A percentile compares a stretch with the other conserved stretches of the same genome.
phyloP scores from a whole-genome alignment of 192 early-diverging fungal genomes.

The Rhizophlyctis rosea region DNA sequence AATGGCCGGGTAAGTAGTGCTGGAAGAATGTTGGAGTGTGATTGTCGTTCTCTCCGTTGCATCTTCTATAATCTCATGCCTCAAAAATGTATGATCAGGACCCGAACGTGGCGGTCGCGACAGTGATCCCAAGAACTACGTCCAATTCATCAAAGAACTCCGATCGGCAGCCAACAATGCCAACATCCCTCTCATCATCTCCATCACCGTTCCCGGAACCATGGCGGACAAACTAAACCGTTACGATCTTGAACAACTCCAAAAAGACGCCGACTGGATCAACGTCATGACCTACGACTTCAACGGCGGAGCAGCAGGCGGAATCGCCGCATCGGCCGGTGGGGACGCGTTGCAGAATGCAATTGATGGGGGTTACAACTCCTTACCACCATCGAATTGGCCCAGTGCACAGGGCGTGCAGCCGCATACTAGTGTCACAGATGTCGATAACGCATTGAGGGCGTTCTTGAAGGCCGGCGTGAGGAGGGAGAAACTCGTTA shows the following conservation, averaged over 20 bases:
- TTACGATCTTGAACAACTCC: not conserved
- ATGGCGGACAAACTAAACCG: not conserved
- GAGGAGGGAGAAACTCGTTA: constrained; percentile 6
- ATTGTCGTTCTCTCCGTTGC: too few species aligned
- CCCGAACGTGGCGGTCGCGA: constrained; percentile 1
- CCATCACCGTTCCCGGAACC: not conserved
- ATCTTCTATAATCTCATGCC: too few species aligned
- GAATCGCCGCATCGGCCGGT: constrained; percentile 1
- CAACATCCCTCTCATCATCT: not conserved
- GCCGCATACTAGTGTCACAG: not conserved
- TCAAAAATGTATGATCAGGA: not conserved
- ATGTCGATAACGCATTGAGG: not conserved
- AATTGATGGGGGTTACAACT: not conserved
- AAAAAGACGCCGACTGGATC: constrained; percentile 6
- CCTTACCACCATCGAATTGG: not conserved
- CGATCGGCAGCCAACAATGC: not conserved
- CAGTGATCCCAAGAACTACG: constrained; percentile 1
- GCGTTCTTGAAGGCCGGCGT: constrained; percentile 11
- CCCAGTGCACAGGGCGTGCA: not conserved
- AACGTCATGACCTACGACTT: constrained; percentile 11
- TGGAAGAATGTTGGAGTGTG: too few species aligned
- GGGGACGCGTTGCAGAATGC: not conserved
- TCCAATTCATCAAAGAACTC: constrained; percentile 7
- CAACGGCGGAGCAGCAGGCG: too few species aligned
- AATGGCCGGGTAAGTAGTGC: too few species aligned